These are phyloP conservation scores for Trichophyton simii DNA, from an alignment of 2,329 filamentous ascomycete species.

Conservation along the genomic window DNA sequence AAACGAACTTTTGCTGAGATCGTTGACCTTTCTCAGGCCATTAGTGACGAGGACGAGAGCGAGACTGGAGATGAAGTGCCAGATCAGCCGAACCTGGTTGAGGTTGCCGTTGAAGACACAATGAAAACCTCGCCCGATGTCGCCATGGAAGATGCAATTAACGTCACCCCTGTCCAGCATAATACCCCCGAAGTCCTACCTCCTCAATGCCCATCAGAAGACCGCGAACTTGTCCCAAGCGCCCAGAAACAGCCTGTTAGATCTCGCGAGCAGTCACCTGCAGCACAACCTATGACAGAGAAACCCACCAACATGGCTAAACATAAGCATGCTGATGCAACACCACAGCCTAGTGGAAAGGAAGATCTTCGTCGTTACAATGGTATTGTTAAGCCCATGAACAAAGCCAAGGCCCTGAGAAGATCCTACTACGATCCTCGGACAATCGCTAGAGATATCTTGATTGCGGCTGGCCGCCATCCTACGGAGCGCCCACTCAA, in stretches of 20 bases:
- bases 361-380: constrained; percentile 16
- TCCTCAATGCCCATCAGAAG: constrained; percentile 1
- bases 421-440: constrained; percentile 46
- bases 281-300: neutral
- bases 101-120: neutral
- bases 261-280: neutral
- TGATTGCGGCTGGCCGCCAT: constrained; percentile 50
- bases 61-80: neutral
- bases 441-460: constrained; percentile 51
- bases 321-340: neutral
- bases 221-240: constrained; percentile 9
- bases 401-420: constrained; percentile 25
- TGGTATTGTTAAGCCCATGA: constrained; percentile 35
- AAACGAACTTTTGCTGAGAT: constrained; percentile 44
- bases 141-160: neutral
- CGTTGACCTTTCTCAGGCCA: constrained; percentile 37
- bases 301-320: neutral
- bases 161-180: neutral
- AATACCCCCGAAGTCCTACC: neutral
- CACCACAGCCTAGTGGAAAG: neutral
- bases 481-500: constrained; percentile 49
- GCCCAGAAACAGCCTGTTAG: neutral
- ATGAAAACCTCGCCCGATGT: neutral
- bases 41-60: constrained; percentile 36
- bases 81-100: constrained; percentile 19